A percentile compares a stretch with the other conserved stretches of the same genome.
Conservation (phyloP, 352 stramenopile species). For the Globisporangium acanthophoron region DNA sequence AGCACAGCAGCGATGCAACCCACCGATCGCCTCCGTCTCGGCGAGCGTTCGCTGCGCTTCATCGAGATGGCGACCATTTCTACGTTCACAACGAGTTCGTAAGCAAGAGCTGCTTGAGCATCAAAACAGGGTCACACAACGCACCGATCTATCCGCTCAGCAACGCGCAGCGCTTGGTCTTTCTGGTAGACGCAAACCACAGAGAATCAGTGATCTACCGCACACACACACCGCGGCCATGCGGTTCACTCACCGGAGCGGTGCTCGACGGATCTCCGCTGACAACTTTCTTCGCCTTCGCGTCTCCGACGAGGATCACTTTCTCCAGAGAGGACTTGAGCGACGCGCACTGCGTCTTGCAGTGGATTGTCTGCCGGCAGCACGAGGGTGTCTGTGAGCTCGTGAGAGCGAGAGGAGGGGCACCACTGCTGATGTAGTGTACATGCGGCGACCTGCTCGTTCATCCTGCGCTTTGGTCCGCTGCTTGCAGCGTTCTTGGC, state of each 20-base stretch:
- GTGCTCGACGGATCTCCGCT: constrained; percentile 9
- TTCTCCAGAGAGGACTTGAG: constrained; percentile 58
- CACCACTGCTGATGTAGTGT: background rate
- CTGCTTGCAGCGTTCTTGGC: constrained; percentile 24
- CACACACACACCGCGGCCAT: background rate
- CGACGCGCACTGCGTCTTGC: constrained; percentile 35
- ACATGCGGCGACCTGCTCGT: constrained; percentile 20
- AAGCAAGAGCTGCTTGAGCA: too few species aligned
- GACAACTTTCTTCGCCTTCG: constrained; percentile 21
- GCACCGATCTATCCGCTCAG: constrained; percentile 39
- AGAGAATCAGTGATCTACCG: background rate
- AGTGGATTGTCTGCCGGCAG: constrained; percentile 23
- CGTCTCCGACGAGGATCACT: constrained; percentile 42
- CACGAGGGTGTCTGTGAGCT: background rate
- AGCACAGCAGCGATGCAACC: background rate
- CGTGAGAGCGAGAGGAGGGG: background rate
- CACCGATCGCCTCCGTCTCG: constrained; percentile 68
- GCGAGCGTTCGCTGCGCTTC: constrained; percentile 68
- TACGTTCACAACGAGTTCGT: constrained; percentile 9
- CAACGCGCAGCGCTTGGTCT: constrained; percentile 39
- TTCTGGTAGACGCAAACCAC: constrained; percentile 13
- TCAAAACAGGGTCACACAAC: background rate
- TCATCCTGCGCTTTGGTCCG: constrained; percentile 36
- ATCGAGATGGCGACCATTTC: constrained; percentile 62
- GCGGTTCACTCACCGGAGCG: constrained; percentile 2